A percentile compares a stretch with the other conserved stretches of the same genome.
phyloP scores from a whole-genome alignment of 192 early-diverging fungal species.

The Chytriomyces sp. region DNA sequence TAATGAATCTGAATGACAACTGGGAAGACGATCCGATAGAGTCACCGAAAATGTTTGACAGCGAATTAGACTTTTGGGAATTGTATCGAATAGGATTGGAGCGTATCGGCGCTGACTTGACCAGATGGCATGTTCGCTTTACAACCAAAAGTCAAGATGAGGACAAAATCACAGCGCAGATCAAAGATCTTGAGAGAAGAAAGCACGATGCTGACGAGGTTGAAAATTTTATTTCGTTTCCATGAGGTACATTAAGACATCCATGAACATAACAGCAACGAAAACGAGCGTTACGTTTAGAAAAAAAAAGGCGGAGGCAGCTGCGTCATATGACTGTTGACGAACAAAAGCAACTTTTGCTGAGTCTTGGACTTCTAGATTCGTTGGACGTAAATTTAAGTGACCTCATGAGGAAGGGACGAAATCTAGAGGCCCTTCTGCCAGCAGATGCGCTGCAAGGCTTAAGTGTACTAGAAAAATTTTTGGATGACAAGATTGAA shows the following conservation, averaged over 20 bases:
- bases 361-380: background rate
- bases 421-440: background rate
- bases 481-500: slow-evolving; percentile 9
- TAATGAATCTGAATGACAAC: slow-evolving; percentile 13
- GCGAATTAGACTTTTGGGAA: slow-evolving; percentile 52
- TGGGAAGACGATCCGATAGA: slow-evolving; percentile 51
- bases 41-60: slow-evolving; percentile 48
- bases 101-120: slow-evolving; percentile 28
- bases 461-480: background rate
- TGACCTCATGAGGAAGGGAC: background rate
- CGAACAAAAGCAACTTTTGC: slow-evolving; percentile 5
- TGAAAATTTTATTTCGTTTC: background rate
- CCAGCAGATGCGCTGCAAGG: background rate
- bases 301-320: slow-evolving; percentile 12
- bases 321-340: slow-evolving; percentile 13
- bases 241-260: background rate
- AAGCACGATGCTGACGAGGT: slow-evolving; percentile 23
- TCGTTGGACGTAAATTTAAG: background rate
- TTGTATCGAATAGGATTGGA: slow-evolving; percentile 35
- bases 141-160: slow-evolving; percentile 3
- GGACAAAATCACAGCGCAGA: background rate
- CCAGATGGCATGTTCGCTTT: slow-evolving; percentile 38
- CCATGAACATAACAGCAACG: slow-evolving; percentile 7
- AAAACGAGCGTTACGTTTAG: background rate
- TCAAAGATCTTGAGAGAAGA: slow-evolving; percentile 23